These are phyloP conservation scores for Plasmodium knowlesi DNA, from an alignment of 169 alveolate species.

Conservation along the genomic window DNA sequence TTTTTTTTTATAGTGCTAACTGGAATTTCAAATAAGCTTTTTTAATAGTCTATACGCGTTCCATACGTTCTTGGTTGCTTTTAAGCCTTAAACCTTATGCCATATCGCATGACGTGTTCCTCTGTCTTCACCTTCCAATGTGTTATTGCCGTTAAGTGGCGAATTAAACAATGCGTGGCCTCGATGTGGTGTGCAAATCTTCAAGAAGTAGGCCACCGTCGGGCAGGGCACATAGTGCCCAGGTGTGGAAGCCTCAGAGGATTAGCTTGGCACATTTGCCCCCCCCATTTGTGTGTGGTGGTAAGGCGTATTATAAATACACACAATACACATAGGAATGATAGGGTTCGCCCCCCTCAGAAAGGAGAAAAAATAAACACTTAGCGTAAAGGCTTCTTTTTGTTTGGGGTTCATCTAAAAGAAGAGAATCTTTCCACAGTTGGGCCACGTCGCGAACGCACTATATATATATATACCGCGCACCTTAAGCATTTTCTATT, in stretches of 20 bases:
- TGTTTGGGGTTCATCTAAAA: background rate
- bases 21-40: background rate
- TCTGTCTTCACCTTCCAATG: background rate
- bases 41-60: background rate
- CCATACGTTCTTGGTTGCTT: background rate
- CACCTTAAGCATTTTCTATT: background rate
- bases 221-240: background rate
- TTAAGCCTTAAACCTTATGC: background rate
- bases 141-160: background rate
- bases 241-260: background rate
- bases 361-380: background rate
- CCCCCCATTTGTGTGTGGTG: background rate
- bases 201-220: background rate
- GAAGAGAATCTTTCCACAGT: background rate
- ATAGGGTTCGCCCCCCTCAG: background rate
- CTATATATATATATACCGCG: background rate
- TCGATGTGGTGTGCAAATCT: background rate
- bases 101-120: background rate
- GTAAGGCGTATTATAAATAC: background rate
- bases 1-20: background rate
- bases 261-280: background rate
- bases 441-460: background rate
- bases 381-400: background rate
- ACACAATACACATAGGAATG: background rate
- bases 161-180: background rate